Evolutionary conservation across 192 early-diverging fungal species (phyloP).

Genomic region (Entophlyctis helioformis): DNA sequence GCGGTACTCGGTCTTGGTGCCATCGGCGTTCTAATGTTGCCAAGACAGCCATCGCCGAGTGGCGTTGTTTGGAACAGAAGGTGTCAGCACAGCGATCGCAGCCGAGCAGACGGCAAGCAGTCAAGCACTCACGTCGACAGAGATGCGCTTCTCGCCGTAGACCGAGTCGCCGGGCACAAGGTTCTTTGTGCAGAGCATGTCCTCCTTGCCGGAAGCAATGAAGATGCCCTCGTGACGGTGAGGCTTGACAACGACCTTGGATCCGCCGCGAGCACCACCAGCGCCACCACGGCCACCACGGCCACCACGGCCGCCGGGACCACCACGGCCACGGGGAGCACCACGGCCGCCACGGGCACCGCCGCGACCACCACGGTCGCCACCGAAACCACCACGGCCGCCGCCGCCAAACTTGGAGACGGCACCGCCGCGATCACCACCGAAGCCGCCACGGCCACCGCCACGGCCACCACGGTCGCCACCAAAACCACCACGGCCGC

Average conservation of each 20-base stretch:
- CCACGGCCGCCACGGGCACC: slow-evolving; percentile 40
- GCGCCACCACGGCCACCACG: slow-evolving; percentile 50
- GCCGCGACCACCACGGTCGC: slow-evolving; percentile 35
- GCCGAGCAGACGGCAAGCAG: not conserved
- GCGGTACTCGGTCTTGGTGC: slow-evolving; percentile 94
- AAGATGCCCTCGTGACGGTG: slow-evolving; percentile 95
- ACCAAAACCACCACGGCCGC: slow-evolving; percentile 1
- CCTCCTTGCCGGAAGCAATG: slow-evolving; percentile 93
- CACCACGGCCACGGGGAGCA: slow-evolving; percentile 41
- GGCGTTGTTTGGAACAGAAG: not conserved
- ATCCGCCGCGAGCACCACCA: slow-evolving; percentile 75
- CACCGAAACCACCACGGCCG: slow-evolving; percentile 28
- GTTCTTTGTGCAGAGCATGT: slow-evolving; percentile 97
- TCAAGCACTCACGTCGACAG: slow-evolving; percentile 67
- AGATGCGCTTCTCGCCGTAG: slow-evolving; percentile 98
- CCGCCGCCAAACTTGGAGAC: slow-evolving; percentile 15
- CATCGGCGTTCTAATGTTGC: slow-evolving; percentile 70
- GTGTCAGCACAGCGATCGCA: not conserved
- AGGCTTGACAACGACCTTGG: slow-evolving; percentile 94
- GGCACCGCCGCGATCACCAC: slow-evolving; percentile 21
- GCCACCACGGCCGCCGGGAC: slow-evolving; percentile 41
- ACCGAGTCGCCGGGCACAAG: slow-evolving; percentile 93
- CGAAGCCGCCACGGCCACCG: slow-evolving; percentile 12
- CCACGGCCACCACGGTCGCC: slow-evolving; percentile 13
- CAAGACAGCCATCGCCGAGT: not conserved